Conservation (phyloP, 2,329 filamentous ascomycete genomes). For the Furcasterigmium sp. region DNA sequence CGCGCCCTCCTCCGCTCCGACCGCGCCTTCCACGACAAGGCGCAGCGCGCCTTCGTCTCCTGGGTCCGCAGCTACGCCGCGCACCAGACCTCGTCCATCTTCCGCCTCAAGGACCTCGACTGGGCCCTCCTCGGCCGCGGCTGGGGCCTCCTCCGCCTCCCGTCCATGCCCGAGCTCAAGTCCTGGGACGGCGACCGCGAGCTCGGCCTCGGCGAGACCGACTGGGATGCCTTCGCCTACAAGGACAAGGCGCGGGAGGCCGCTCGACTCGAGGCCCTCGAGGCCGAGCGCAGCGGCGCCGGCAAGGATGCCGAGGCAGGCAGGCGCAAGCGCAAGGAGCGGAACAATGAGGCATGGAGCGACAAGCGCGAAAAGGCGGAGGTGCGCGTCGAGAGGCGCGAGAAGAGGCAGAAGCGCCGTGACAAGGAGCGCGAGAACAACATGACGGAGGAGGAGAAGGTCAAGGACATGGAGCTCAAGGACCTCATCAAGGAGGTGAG, state of each 20-base stretch:
- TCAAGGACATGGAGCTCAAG: slow-evolving; percentile 57
- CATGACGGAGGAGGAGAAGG: slow-evolving; percentile 68
- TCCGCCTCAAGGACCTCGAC: slow-evolving; percentile 73
- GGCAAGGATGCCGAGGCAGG: slow-evolving; percentile 30
- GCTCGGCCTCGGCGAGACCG: slow-evolving; percentile 52
- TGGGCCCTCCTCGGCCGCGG: slow-evolving; percentile 77
- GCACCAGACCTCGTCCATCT: slow-evolving; percentile 87
- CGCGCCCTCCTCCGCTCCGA: slow-evolving; percentile 50
- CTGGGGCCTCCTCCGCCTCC: slow-evolving; percentile 82
- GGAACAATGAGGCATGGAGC: slow-evolving; percentile 68
- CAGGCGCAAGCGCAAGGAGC: slow-evolving; percentile 49
- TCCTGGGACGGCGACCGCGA: slow-evolving; percentile 64
- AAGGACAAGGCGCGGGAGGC: slow-evolving; percentile 68
- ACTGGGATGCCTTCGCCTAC: slow-evolving; percentile 66
- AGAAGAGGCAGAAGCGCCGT: slow-evolving; percentile 58
- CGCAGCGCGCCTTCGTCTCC: slow-evolving; percentile 85
- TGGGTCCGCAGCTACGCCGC: slow-evolving; percentile 91
- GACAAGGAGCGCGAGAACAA: slow-evolving; percentile 57
- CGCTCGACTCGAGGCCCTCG: slow-evolving; percentile 53
- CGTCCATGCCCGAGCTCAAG: slow-evolving; percentile 88
- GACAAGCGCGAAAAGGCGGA: slow-evolving; percentile 63
- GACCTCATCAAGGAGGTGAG: slow-evolving; percentile 61
- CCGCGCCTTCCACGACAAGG: slow-evolving; percentile 71
- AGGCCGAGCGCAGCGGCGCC: slow-evolving; percentile 36
- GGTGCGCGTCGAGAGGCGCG: slow-evolving; percentile 53